phyloP scores from a whole-genome alignment of 148 eudicot species.

The Cornus florida region DNA sequence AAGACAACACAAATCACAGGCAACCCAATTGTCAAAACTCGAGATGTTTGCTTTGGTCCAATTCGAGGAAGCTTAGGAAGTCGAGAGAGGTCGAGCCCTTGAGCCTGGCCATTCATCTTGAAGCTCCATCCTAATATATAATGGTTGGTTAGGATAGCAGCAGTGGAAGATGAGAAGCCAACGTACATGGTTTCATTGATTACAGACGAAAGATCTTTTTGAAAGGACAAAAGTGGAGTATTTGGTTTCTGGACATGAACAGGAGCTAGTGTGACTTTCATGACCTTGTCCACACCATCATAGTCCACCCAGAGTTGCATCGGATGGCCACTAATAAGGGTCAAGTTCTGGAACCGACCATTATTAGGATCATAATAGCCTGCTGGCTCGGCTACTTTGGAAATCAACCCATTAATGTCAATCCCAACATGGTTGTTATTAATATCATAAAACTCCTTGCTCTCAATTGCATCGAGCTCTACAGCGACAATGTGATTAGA shows the following conservation, averaged over 20 bases:
- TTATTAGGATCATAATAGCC: neutral
- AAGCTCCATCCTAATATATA: constrained; percentile 26
- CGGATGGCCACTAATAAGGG: neutral
- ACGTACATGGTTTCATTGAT: constrained; percentile 15
- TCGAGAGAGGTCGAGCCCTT: no score
- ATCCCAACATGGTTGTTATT: neutral
- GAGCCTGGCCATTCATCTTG: neutral
- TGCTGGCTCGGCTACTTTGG: neutral
- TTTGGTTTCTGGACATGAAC: neutral
- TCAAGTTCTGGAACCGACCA: neutral
- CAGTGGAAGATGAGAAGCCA: constrained; percentile 30
- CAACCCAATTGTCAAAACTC: no score
- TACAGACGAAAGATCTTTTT: neutral
- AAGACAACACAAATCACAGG: no score
- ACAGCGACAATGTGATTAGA: neutral
- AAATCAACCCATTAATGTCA: neutral
- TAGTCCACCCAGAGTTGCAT: constrained; percentile 1
- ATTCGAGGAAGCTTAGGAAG: no score
- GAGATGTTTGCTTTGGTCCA: no score
- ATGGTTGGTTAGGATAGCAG: constrained; percentile 12
- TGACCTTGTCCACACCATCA: neutral
- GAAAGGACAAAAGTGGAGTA: neutral
- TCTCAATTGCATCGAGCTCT: neutral
- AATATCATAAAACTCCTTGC: neutral
- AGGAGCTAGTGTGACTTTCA: neutral